These are phyloP conservation scores for Arachis hypogaea DNA, from an alignment of 306 rosid genomes.

Conservation along the genomic window DNA sequence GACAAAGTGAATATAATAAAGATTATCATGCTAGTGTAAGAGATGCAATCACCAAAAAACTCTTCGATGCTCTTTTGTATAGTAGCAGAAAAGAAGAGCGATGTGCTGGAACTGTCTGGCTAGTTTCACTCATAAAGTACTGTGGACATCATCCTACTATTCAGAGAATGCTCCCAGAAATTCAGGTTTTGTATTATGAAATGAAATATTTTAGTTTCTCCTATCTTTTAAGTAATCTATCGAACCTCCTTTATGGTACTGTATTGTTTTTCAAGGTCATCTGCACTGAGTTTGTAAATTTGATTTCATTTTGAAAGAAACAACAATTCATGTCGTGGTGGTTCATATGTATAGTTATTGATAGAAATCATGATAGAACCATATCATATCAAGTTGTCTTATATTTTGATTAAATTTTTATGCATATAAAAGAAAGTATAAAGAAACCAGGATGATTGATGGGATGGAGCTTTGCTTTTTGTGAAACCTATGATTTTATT, in stretches of 20 bases:
- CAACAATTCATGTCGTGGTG: background rate
- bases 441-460: background rate
- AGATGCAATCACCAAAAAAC: slow-evolving; percentile 79
- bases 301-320: background rate
- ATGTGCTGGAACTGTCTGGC: slow-evolving; percentile 97
- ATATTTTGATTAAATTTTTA: slow-evolving; percentile 22
- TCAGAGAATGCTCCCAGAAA: slow-evolving; percentile 90
- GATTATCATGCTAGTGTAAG: slow-evolving; percentile 63
- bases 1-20: slow-evolving; percentile 48
- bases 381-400: background rate
- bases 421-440: background rate
- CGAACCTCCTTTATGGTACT: slow-evolving; percentile 27
- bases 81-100: slow-evolving; percentile 97
- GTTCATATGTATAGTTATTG: slow-evolving; percentile 4
- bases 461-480: slow-evolving; percentile 5
- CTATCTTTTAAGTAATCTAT: background rate
- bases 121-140: slow-evolving; percentile 87
- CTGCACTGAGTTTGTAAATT: background rate
- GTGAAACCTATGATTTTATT: slow-evolving; percentile 29
- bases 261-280: slow-evolving; percentile 35
- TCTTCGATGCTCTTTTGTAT: slow-evolving; percentile 84
- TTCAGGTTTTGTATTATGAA: slow-evolving; percentile 72
- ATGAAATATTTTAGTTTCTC: slow-evolving; percentile 1
- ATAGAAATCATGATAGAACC: background rate
- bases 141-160: slow-evolving; percentile 78